Evolutionary conservation across 257 asterid species (phyloP).

Genomic region (Thymus quinquecostatus): DNA sequence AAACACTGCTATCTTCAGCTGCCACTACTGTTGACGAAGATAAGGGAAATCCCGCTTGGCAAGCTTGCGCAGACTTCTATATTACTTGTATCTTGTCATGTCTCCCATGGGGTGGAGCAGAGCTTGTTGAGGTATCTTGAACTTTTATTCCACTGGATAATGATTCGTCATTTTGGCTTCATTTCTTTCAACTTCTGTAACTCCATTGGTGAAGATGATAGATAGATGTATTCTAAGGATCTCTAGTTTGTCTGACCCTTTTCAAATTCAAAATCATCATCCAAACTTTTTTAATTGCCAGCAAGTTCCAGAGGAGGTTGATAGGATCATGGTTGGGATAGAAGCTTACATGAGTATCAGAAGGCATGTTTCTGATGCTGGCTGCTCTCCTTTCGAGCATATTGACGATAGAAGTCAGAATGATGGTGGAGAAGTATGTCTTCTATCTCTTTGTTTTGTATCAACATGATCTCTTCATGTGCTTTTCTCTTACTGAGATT

Average conservation of each 20-base stretch:
- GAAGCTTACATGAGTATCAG: constrained; percentile 96
- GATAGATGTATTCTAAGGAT: constrained; percentile 8
- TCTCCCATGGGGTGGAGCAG: constrained; percentile 99
- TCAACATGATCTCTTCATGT: constrained; percentile 10
- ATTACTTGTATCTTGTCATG: constrained; percentile 81
- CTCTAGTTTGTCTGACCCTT: constrained; percentile 23
- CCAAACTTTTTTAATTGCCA: constrained; percentile 42
- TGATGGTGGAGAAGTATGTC: constrained; percentile 66
- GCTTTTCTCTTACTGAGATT: constrained; percentile 28
- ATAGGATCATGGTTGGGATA: constrained; percentile 89
- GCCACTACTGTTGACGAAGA: constrained; percentile 98
- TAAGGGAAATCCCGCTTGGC: constrained; percentile 97
- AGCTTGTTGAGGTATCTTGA: constrained; percentile 79
- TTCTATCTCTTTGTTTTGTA: constrained; percentile 7
- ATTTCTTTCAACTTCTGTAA: constrained; percentile 15
- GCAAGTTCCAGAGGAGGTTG: constrained; percentile 99
- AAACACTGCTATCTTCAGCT: constrained; percentile 86
- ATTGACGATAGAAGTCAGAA: constrained; percentile 54
- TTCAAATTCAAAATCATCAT: constrained; percentile 30
- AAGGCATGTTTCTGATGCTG: constrained; percentile 75
- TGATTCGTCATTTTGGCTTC: constrained; percentile 17
- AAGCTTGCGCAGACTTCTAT: constrained; percentile 97
- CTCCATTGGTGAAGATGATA: constrained; percentile 20
- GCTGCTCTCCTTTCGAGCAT: constrained; percentile 70
- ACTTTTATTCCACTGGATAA: constrained; percentile 17